phyloP scores from a whole-genome alignment of 23 red algal species.

The Chondrus crispus region DNA sequence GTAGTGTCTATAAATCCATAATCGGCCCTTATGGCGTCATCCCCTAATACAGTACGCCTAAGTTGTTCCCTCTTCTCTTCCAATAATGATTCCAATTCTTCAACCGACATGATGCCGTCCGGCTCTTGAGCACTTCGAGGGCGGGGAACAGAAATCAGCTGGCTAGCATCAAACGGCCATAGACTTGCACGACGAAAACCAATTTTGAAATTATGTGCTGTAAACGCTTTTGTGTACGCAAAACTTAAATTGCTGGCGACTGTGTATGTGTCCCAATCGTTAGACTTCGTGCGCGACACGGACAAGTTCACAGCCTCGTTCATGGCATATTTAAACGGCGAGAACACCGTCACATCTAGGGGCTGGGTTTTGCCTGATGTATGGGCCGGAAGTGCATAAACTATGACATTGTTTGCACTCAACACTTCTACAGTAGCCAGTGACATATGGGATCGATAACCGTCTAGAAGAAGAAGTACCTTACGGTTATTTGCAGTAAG shows the following conservation, averaged over 20 bases:
- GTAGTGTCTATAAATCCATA: too few species aligned
- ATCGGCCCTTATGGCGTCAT: too few species aligned
- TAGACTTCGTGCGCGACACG: neutral
- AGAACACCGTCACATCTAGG: constrained; percentile 5
- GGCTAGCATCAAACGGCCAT: neutral
- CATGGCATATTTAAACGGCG: constrained; percentile 14
- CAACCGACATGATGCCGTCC: neutral
- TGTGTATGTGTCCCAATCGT: neutral
- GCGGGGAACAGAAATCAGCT: neutral
- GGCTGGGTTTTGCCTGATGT: constrained; percentile 49
- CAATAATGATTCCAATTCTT: neutral
- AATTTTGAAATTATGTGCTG: neutral
- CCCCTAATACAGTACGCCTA: too few species aligned
- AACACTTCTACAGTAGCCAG: constrained; percentile 11
- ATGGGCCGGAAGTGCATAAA: constrained; percentile 31
- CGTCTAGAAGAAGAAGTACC: constrained; percentile 32
- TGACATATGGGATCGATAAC: constrained; percentile 29
- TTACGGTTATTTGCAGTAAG: neutral
- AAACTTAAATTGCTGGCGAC: neutral
- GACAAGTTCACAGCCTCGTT: neutral
- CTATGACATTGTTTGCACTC: neutral
- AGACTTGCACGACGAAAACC: neutral
- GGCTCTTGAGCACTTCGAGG: neutral
- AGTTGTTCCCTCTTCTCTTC: neutral
- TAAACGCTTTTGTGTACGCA: neutral